Base-by-base conservation (phyloP, 495 filamentous ascomycete genomes). In the Ramalina intermedia region DNA sequence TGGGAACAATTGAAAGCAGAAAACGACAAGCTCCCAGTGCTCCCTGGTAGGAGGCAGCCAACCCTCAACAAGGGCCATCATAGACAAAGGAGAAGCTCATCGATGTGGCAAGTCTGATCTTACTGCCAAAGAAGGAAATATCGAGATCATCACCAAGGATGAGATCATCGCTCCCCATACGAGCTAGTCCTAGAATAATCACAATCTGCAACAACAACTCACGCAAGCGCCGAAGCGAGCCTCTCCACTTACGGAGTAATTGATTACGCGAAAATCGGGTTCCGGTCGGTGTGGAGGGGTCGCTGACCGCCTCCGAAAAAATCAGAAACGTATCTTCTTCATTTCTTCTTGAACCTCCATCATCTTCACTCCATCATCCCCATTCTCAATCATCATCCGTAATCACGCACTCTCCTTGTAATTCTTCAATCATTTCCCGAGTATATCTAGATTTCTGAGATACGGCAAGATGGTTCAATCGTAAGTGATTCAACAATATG, bases 401-500 rank as follows among this genome's bases (percentile, higher is more conserved):
- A 41, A 41, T 11, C 4, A 9, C 16, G 1, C 16, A 8, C 1
- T 23, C 21, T 23, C 3, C 16, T 13, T 11, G 21, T 23, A n/a
- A 58, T 49, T 39, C 46, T 37, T 45, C 58, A 17, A 41, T 47
- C 40, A 12, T 41, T 8, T 52, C 37, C 51, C 51, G 56, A 51
- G 23, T 6, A 51, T 60, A 48, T 39, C 18, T 6, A 46, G 26
- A 26, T 13, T 51, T 40, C 53, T 41, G 42, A 44, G 41, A 40
- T 21, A 39, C 58, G 55, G 67, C 74, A 85, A 71, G 61, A 87
- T 87, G 83, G 83, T 87, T 73, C 80, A 85, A 74, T 87, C 82
- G 80, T 78, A 65, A 64, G 74, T 64, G 53, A 8, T 17, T 13
- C 20, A n/a, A 18, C 16, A 20, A 36, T 14, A 35, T 11, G 12